phyloP scores from a whole-genome alignment of 805 yeast genomes.

The Metschnikowia santaceciliae region DNA sequence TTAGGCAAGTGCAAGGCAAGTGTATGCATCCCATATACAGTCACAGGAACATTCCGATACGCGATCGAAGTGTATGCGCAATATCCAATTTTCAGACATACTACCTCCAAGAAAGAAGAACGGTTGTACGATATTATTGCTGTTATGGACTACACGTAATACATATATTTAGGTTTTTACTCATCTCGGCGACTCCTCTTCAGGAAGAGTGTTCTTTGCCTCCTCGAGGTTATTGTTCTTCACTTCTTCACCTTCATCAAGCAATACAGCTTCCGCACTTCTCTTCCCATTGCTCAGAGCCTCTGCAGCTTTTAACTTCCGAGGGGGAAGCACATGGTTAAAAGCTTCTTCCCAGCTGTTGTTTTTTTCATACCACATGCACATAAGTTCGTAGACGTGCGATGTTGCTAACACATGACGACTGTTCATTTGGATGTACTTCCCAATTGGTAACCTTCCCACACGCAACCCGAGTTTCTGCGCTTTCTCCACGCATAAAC shows the following conservation, averaged over 20 bases:
- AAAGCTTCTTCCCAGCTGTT: conserved; percentile 85
- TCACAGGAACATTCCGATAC: not conserved
- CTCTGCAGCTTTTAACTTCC: conserved; percentile 45
- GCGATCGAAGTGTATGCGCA: not conserved
- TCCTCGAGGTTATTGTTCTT: not conserved
- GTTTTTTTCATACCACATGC: conserved; percentile 67
- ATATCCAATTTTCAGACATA: not conserved
- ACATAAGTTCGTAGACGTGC: conserved; percentile 86
- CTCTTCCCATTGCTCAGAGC: conserved; percentile 2
- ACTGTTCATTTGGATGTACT: conserved; percentile 77
- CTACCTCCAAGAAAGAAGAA: not conserved
- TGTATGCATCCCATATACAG: not conserved
- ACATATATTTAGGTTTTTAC: not conserved
- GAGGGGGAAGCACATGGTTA: conserved; percentile 78
- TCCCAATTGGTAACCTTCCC: conserved; percentile 81
- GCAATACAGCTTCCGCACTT: not conserved
- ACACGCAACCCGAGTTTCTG: conserved; percentile 64
- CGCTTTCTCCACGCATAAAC: conserved; percentile 79
- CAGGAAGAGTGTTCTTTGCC: not conserved
- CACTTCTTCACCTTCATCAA: not conserved
- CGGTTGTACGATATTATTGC: not conserved
- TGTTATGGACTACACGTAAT: not conserved
- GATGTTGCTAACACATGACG: conserved; percentile 89
- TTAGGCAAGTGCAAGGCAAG: not conserved
- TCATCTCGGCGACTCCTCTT: not conserved